Evolutionary conservation across 805 yeast species (phyloP), one percentile per base, ranked within the genome.

Genomic region (Starmerella vaccinii): DNA sequence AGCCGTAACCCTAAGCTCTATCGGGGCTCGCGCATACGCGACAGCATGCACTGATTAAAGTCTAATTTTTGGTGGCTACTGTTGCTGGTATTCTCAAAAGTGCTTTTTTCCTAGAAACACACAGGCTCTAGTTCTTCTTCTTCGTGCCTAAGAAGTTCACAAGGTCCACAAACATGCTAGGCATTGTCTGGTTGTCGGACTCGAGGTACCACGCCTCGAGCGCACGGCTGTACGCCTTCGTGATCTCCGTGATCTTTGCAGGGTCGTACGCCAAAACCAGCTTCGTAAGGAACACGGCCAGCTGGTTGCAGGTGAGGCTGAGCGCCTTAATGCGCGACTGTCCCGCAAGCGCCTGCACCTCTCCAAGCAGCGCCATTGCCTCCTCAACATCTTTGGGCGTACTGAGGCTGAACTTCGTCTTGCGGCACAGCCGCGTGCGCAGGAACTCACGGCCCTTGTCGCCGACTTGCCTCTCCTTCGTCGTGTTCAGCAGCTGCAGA

Each of bases 91-190:
- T 26, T 26, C 29, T 26, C 29, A 26, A 26, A 26, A 26, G 10
- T 26, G 10, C 29, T 8, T 26, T 26, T 10, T n/a, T n/a, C n/a
- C n/a, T n/a, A n/a, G n/a, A n/a, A n/a, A 26, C 29, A 26, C 29
- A 26, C 10, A 26, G 29, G 29, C 9, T n/a, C n/a, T n/a, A n/a
- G n/a, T n/a, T 19, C 27, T 34, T 37, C 37, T 58, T 54, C 51
- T 63, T 75, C 71, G 59, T 74, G 74, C n/a, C 83, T 69, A 55
- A 72, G 89, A 92, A 89, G 67, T 87, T 87, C 61, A 84, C 75
- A 54, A 86, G 77, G 59, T 88, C 96, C 57, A 79, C 74, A 63
- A 84, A 87, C 60, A 84, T 63, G 12, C 76, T 69, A 8, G 82
- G 70, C 19, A 74, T 73, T 21, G 76, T 65, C 57, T 75, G 77